These are phyloP conservation scores for Didymella pomorum DNA, from an alignment of 2,329 filamentous ascomycete species.

Conservation along the genomic window DNA sequence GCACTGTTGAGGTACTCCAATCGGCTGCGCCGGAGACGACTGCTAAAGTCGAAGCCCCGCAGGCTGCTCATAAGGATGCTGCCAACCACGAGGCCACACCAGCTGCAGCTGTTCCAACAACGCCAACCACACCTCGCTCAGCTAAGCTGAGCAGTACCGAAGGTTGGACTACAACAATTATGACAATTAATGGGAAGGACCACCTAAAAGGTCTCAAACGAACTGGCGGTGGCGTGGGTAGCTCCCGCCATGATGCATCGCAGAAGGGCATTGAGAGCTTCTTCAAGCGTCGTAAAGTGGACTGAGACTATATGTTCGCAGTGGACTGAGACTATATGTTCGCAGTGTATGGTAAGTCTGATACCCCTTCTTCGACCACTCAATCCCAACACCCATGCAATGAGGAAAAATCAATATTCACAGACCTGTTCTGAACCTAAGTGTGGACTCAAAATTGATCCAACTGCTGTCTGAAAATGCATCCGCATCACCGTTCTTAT, in stretches of 20 bases:
- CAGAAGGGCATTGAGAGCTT: constrained; percentile 81
- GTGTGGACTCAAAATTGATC: constrained; percentile 76
- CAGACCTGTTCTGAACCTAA: constrained; percentile 82
- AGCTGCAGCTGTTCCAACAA: background rate
- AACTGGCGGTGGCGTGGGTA: constrained; percentile 83
- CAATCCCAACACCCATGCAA: constrained; percentile 38
- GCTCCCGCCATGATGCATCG: constrained; percentile 74
- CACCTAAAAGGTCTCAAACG: constrained; percentile 80
- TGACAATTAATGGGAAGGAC: constrained; percentile 71
- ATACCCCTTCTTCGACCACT: constrained; percentile 14
- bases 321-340: background rate
- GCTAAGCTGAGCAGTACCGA: constrained; percentile 24
- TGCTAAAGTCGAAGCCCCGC: background rate
- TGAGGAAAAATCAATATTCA: constrained; percentile 71
- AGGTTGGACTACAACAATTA: constrained; percentile 62
- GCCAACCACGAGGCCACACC: background rate
- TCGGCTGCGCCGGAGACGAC: too few species aligned
- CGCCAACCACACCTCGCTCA: background rate
- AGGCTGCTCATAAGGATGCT: too few species aligned
- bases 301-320: constrained; percentile 28
- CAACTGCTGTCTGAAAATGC: constrained; percentile 80
- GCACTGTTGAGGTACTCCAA: background rate
- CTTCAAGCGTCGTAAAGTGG: constrained; percentile 68
- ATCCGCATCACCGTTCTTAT: background rate
- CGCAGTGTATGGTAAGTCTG: constrained; percentile 33